Evolutionary conservation across 768 basidiomycete genomes (phyloP), one percentile per base, ranked within the genome.

Genomic region (Cystobasidium tubakii): DNA sequence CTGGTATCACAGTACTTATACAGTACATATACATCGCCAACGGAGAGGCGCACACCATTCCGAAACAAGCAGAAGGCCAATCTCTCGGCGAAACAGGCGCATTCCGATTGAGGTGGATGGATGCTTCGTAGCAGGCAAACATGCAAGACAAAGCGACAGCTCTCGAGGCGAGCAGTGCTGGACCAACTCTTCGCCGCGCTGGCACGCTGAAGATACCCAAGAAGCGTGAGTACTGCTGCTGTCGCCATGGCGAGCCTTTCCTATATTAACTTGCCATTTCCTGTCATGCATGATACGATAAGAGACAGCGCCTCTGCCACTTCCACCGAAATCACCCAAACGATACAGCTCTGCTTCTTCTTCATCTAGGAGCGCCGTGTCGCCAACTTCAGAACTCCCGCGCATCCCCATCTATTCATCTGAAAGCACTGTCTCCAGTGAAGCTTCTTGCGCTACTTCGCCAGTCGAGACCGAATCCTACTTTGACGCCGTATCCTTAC

Each of bases 251-350:
- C n/a, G 46, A 50, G 46, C 12, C 15, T 50, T 21, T n/a, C 15
- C 46, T 19, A 19, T 50, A 50, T 50, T 50, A 19, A 50, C 42
- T 7, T 42, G 42, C n/a, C 39, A 19, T 19, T n/a, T 17, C 46
- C n/a, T 50, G 46, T n/a, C 46, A 17, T n/a, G 46, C 15, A 50
- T 50, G 46, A 50, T 50, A 50, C 46, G 46, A 50, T 50, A 21
- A 3, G 46, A 50, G 12, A 27, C 34, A 65, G 33, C 39, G 36
- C 39, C 63, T 25, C 33, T 43, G 15, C 63, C 31, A 39, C 34
- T 3, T 9, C 63, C 63, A 42, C 63, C 63, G 12, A 65, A 65
- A 23, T 65, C 63, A 27, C 63, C 63, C 19, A 34, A 36, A 23
- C 31, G 63, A n/a, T 65, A 65, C 39, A 43, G 36, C 31, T 65